Evolutionary conservation across 495 filamentous ascomycete species (phyloP), one percentile per base, ranked within the genome.

Genomic region (Aspergillus ellipticus): DNA sequence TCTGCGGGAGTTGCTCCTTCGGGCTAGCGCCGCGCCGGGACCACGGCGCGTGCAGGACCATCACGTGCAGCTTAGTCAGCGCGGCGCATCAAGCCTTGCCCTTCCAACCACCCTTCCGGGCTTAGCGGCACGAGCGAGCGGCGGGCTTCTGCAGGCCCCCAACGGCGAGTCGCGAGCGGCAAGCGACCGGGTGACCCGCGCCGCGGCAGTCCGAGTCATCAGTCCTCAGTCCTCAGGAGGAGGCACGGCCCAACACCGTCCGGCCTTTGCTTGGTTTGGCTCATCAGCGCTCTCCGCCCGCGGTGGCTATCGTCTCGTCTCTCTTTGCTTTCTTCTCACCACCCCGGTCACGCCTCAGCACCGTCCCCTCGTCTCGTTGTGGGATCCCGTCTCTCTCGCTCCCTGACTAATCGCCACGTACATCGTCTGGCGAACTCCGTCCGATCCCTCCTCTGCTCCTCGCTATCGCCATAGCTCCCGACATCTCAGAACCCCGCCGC

Each of bases 401-500:
- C 10, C 28, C 45, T 21, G 21, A 48, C 24, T 29, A 48, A 29
- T 16, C 24, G 2, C 45, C 24, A 26, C 7, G 22, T 28, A 26
- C 43, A 2, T 31, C 13, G 1, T 7, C 13, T 17, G 8, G 45
- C 5, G 13, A n/a, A 28, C 26, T 17, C 8, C 45, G 11, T n/a
- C 45, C 45, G 3, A 13, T 29, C 15, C 39, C 50, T 54, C 45
- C 21, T 41, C 28, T 45, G 8, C n/a, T n/a, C n/a, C n/a, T n/a
- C n/a, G n/a, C 39, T 41, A 26, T 45, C 43, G 29, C 54, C 20
- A 64, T 49, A 64, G 20, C 50, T 56, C 21, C 48, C 35, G 19
- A 42, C 16, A 39, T 42, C 53, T 51, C 46, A 33, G 22, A 51
- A 64, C 56, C 59, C 56, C 61, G 59, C 59, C 60, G 61, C 65